Conservation (phyloP, 192 early-diverging fungal genomes). For the Coemansia sp. region DNA sequence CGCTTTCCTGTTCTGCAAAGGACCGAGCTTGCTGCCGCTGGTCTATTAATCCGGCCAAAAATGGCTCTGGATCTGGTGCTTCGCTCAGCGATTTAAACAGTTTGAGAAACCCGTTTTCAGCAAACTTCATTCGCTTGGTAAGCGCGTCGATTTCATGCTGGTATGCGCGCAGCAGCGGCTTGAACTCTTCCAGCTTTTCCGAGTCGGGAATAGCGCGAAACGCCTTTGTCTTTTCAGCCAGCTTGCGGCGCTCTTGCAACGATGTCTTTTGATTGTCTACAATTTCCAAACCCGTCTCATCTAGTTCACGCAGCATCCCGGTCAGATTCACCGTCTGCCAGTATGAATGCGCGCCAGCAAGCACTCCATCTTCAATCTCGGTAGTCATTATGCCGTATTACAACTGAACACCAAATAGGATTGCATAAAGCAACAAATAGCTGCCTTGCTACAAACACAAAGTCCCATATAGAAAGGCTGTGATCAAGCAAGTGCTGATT, state of each 20-base stretch:
- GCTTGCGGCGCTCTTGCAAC: constrained; percentile 69
- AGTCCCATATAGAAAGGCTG: too few species aligned
- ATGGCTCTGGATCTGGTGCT: constrained; percentile 78
- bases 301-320: constrained; percentile 67
- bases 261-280: constrained; percentile 83
- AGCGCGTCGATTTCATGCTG: constrained; percentile 90
- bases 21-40: constrained; percentile 9
- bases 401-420: neutral
- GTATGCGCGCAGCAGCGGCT: constrained; percentile 76
- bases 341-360: constrained; percentile 45
- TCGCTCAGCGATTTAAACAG: constrained; percentile 78
- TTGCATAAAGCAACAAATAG: too few species aligned
- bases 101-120: constrained; percentile 77
- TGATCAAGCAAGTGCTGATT: too few species aligned
- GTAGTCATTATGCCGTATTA: too few species aligned
- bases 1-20: constrained; percentile 13
- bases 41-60: constrained; percentile 56
- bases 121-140: constrained; percentile 77
- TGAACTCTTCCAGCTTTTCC: constrained; percentile 75
- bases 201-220: constrained; percentile 78
- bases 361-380: constrained; percentile 8
- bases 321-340: constrained; percentile 63
- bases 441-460: too few species aligned
- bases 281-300: constrained; percentile 71
- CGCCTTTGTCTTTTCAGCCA: constrained; percentile 88